These are phyloP conservation scores for Penicillium sp. DNA, from an alignment of 2,329 filamentous ascomycete species.

Conservation along the genomic window DNA sequence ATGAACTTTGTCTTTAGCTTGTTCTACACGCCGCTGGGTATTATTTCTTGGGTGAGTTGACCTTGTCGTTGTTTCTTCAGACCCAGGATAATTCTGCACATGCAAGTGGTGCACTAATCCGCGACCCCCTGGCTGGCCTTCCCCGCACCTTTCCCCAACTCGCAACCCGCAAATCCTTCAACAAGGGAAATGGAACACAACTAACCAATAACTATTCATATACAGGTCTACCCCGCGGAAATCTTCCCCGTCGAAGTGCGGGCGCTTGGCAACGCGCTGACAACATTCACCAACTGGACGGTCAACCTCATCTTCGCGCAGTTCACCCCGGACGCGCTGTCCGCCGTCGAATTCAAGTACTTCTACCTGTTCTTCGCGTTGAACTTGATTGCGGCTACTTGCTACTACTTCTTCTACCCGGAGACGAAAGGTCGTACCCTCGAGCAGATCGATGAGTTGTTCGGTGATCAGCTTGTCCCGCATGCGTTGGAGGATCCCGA, in stretches of 20 bases:
- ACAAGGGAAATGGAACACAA: too few species aligned
- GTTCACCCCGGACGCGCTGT: constrained; percentile 53
- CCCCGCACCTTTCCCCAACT: too few species aligned
- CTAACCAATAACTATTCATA: not conserved
- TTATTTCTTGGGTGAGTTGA: constrained; percentile 48
- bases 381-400: constrained; percentile 48
- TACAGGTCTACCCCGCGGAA: constrained; percentile 49
- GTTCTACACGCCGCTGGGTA: constrained; percentile 50
- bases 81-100: too few species aligned
- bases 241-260: constrained; percentile 53
- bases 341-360: constrained; percentile 52
- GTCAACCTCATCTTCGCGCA: constrained; percentile 56
- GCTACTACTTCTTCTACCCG: constrained; percentile 17
- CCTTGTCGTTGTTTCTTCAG: too few species aligned
- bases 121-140: too few species aligned
- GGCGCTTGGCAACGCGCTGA: constrained; percentile 48
- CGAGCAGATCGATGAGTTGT: constrained; percentile 15
- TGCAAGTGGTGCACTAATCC: too few species aligned
- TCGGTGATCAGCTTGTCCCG: constrained; percentile 15
- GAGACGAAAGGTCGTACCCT: constrained; percentile 15
- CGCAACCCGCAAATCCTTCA: too few species aligned
- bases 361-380: constrained; percentile 57
- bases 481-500: constrained; percentile 14
- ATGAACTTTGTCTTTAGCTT: constrained; percentile 55
- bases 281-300: constrained; percentile 54